Conservation (phyloP, 768 basidiomycete species). For the Phanerodontia chrysosporium region DNA sequence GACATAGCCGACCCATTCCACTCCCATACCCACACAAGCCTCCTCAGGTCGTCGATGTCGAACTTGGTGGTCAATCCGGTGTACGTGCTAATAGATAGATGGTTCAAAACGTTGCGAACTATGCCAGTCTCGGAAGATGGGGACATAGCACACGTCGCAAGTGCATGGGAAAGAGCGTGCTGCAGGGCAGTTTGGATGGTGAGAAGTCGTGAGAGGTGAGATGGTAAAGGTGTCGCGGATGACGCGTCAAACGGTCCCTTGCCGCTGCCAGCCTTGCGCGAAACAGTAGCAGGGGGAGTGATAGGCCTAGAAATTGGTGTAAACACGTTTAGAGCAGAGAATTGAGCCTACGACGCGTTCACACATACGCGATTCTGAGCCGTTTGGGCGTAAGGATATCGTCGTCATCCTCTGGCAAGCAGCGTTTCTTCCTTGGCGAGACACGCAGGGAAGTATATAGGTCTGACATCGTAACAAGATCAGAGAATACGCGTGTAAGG, state of each 20-base stretch:
- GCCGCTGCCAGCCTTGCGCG: slow-evolving; percentile 28
- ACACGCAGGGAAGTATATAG: slow-evolving; percentile 58
- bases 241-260: slow-evolving; percentile 15
- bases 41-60: slow-evolving; percentile 61
- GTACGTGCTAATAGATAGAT: slow-evolving; percentile 67
- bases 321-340: not conserved
- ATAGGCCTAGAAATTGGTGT: slow-evolving; percentile 39
- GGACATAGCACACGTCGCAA: slow-evolving; percentile 78
- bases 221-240: slow-evolving; percentile 39
- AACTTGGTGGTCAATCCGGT: slow-evolving; percentile 62
- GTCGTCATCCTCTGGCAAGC: slow-evolving; percentile 47
- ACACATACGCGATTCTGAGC: slow-evolving; percentile 49
- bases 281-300: slow-evolving; percentile 51
- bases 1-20: slow-evolving; percentile 61
- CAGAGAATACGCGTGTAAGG: slow-evolving; percentile 7
- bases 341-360: not conserved
- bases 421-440: slow-evolving; percentile 70
- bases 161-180: slow-evolving; percentile 79
- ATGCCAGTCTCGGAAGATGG: slow-evolving; percentile 73
- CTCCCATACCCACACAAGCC: slow-evolving; percentile 88
- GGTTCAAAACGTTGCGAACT: slow-evolving; percentile 75
- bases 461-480: slow-evolving; percentile 42
- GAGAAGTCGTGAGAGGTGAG: slow-evolving; percentile 57
- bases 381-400: slow-evolving; percentile 63
- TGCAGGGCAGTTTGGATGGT: slow-evolving; percentile 68